These are phyloP conservation scores for Botryotinia convoluta DNA, from an alignment of 2,329 filamentous ascomycete genomes.

Conservation along the genomic window DNA sequence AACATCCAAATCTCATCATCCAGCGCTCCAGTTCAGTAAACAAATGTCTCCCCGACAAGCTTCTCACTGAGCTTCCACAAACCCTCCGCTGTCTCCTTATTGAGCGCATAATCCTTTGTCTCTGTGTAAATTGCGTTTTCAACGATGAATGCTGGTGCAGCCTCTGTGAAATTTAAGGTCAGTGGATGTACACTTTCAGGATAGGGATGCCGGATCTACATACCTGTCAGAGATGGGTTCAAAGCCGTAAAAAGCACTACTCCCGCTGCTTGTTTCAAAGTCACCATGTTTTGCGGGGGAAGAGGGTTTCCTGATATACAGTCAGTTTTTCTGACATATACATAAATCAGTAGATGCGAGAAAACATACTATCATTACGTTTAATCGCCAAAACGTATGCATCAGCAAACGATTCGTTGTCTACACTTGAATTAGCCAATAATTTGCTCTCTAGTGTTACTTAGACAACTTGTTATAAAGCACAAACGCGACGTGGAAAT, in stretches of 20 bases:
- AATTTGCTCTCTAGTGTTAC: background rate
- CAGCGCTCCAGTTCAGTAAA: background rate
- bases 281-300: conserved; percentile 1
- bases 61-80: conserved; percentile 23
- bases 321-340: background rate
- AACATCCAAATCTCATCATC: background rate
- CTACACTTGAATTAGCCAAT: background rate
- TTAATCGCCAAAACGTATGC: background rate
- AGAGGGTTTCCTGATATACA: background rate
- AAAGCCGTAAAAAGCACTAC: conserved; percentile 1
- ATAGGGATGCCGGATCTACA: background rate
- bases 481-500: background rate
- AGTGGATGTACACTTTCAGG: background rate
- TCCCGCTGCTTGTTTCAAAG: background rate
- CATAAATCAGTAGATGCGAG: background rate
- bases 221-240: background rate
- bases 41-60: conserved; percentile 22
- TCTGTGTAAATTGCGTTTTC: background rate
- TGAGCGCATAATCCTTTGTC: background rate
- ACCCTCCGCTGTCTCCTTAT: conserved; percentile 12
- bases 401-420: background rate
- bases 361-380: background rate
- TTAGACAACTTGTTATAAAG: background rate
- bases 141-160: background rate
- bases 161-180: background rate